Percentiles rank a stretch among this genome's conserved stretches.
These are phyloP conservation scores for Stereum hirsutum DNA, from an alignment of 1,284 basidiomycete species.

Conservation along the genomic window DNA sequence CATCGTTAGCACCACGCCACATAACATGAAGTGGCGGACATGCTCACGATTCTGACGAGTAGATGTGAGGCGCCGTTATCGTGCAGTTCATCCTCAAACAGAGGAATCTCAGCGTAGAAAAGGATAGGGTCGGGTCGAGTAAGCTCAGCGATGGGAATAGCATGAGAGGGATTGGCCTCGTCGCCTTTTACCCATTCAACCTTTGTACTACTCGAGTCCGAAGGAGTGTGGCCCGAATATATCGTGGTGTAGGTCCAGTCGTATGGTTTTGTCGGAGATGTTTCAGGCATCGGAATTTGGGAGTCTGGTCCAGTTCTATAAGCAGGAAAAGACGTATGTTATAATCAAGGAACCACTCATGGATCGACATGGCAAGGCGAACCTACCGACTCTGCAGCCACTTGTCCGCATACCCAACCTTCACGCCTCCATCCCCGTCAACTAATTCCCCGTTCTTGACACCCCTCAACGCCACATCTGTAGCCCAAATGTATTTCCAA, in stretches of 20 bases:
- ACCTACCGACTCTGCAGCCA: conserved; percentile 83
- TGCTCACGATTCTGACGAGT: conserved; percentile 77
- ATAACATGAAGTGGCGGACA: background rate
- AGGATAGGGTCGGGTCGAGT: conserved; percentile 89
- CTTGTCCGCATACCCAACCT: conserved; percentile 89
- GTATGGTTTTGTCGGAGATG: conserved; percentile 77
- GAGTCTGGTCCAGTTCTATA: conserved; percentile 56
- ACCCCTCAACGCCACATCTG: conserved; percentile 58
- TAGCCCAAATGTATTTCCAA: conserved; percentile 63
- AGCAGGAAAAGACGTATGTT: conserved; percentile 3
- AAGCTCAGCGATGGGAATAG: conserved; percentile 76
- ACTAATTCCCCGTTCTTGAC: conserved; percentile 76
- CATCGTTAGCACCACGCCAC: background rate
- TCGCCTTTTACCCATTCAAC: conserved; percentile 44
- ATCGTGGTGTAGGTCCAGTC: conserved; percentile 98
- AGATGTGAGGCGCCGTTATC: conserved; percentile 86
- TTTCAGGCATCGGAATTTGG: conserved; percentile 59
- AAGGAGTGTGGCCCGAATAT: conserved; percentile 58
- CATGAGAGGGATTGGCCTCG: conserved; percentile 40
- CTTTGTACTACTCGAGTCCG: conserved; percentile 13
- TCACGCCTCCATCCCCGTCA: conserved; percentile 81
- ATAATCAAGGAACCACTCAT: background rate
- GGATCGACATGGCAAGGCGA: no score
- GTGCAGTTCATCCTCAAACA: conserved; percentile 92
- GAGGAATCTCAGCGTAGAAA: conserved; percentile 87